Conservation (phyloP, 2,329 filamentous ascomycete genomes). For the Lachnellula hyalina region DNA sequence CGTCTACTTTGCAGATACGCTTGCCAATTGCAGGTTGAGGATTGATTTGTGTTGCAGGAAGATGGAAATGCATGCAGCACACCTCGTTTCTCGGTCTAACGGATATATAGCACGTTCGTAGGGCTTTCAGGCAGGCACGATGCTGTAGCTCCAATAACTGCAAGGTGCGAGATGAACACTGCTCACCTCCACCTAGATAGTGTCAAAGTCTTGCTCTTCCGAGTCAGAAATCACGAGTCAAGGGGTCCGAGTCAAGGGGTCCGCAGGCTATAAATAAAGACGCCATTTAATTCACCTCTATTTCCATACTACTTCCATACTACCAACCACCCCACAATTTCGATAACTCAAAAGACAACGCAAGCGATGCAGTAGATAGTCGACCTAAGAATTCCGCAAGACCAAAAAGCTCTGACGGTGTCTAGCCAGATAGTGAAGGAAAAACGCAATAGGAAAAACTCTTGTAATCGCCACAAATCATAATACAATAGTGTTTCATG, state of each 20-base stretch:
- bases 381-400: conserved; percentile 3
- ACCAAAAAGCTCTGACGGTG: conserved; percentile 4
- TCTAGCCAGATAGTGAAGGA: conserved; percentile 7
- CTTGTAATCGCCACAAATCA: conserved; percentile 16
- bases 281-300: background rate
- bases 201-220: background rate
- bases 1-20: background rate
- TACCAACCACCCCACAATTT: background rate
- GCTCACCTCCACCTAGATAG: too few species aligned
- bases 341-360: conserved; percentile 6
- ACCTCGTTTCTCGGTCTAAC: background rate
- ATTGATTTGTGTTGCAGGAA: background rate
- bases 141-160: too few species aligned
- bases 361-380: conserved; percentile 20
- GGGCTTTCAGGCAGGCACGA: too few species aligned
- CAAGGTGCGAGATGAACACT: background rate
- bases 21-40: background rate
- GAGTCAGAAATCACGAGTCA: background rate
- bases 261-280: background rate
- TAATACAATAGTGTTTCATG: conserved; percentile 20
- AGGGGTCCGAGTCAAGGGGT: background rate
- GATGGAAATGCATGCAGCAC: background rate
- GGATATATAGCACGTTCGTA: background rate
- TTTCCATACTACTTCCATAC: background rate
- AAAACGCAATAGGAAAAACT: conserved; percentile 10